phyloP scores from a whole-genome alignment of 371 early-diverging fungal species.

The Dichotomocladium elegans region DNA sequence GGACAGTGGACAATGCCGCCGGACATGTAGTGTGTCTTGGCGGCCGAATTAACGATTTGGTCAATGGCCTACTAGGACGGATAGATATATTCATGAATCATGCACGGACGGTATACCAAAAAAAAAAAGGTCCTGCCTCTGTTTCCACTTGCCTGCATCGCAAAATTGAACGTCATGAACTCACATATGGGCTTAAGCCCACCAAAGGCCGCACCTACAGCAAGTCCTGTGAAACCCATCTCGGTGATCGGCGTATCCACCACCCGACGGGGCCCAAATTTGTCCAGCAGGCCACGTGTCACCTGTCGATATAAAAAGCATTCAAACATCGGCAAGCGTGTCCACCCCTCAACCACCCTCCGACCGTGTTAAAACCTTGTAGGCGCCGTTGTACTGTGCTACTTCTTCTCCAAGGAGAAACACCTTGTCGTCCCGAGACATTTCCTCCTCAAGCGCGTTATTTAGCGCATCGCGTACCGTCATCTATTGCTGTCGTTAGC shows the following conservation, averaged over 20 bases:
- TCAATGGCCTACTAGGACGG: constrained; percentile 96
- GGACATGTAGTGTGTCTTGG: constrained; percentile 99
- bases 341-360: too few species aligned
- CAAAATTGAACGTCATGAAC: constrained; percentile 99
- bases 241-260: constrained; percentile 99
- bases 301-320: constrained; percentile 57
- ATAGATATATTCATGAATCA: too few species aligned
- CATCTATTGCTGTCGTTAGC: constrained; percentile 64
- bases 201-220: constrained; percentile 94
- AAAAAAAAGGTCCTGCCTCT: not conserved
- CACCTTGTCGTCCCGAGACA: constrained; percentile 88
- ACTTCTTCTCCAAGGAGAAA: constrained; percentile 99
- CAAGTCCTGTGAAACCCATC: constrained; percentile 98
- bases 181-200: constrained; percentile 99
- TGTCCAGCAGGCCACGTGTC: constrained; percentile 96
- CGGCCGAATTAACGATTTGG: constrained; percentile 99
- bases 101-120: too few species aligned
- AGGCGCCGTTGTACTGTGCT: constrained; percentile 98
- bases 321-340: constrained; percentile 2
- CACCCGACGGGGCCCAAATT: constrained; percentile 96
- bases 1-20: constrained; percentile 90
- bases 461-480: constrained; percentile 99
- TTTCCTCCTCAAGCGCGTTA: constrained; percentile 97
- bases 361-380: too few species aligned
- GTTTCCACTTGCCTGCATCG: constrained; percentile 85